Conservation (phyloP, 768 basidiomycete species). For the Xerocomellus dryophilus region DNA sequence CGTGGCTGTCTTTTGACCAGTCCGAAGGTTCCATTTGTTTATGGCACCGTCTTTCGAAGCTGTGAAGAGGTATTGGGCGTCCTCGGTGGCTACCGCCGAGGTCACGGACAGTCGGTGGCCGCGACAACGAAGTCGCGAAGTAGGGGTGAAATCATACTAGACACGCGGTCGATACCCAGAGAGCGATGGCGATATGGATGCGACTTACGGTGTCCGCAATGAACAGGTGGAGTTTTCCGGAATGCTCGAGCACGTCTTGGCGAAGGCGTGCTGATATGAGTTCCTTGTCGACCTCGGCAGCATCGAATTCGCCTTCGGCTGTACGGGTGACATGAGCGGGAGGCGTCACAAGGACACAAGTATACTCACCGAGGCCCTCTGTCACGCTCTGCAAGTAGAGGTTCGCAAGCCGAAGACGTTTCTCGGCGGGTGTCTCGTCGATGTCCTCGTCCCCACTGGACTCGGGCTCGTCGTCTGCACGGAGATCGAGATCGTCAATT, state of each 20-base stretch:
- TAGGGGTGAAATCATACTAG: slow-evolving; percentile 54
- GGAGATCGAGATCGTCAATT: slow-evolving; percentile 76
- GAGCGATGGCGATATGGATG: not conserved
- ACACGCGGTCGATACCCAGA: not conserved
- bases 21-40: slow-evolving; percentile 75
- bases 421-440: slow-evolving; percentile 89
- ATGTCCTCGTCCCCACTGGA: slow-evolving; percentile 81
- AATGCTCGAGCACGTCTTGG: slow-evolving; percentile 87
- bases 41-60: slow-evolving; percentile 90
- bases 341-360: not conserved
- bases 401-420: slow-evolving; percentile 86
- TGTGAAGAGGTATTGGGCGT: slow-evolving; percentile 76
- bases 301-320: slow-evolving; percentile 90
- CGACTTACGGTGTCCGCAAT: slow-evolving; percentile 66
- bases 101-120: slow-evolving; percentile 82
- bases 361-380: slow-evolving; percentile 58
- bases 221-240: slow-evolving; percentile 82
- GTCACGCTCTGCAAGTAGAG: slow-evolving; percentile 86
- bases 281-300: slow-evolving; percentile 92
- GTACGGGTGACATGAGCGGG: not conserved
- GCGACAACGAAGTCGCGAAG: slow-evolving; percentile 54
- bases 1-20: slow-evolving; percentile 55
- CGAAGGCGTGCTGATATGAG: slow-evolving; percentile 87
- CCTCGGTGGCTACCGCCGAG: slow-evolving; percentile 72
- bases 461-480: slow-evolving; percentile 51